Evolutionary conservation across 148 eudicot genomes (phyloP), one percentile per base, ranked within the genome.

Genomic region (Rhododendron kiyosumense): DNA sequence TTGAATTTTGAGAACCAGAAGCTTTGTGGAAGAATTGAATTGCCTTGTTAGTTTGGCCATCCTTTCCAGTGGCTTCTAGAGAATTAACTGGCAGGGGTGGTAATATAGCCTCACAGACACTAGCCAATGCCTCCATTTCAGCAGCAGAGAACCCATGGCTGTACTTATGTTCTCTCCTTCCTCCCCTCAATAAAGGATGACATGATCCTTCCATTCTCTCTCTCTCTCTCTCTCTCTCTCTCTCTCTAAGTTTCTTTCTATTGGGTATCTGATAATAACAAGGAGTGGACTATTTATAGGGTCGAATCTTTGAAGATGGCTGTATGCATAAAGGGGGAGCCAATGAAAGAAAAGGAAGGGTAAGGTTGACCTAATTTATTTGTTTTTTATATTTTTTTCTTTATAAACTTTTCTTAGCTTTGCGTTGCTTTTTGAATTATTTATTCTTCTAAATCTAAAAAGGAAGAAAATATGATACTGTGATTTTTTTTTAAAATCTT

Each of bases 111-210:
- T 94, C 94, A 88, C 94, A 95, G 20, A 95, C 65, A 80, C 91
- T 88, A 1, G 87, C 69, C 43, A 95, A 80, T 4, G 94, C 83
- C 32, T 91, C 88, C 83, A 95, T 85, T 7, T 93, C 91, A 38
- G 86, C 84, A 11, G 91, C 65, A 36, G 94, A 89, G 34, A 92
- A 85, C 9, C 92, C 90, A 89, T 91, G 90, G 28, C 85, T 88
- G 84, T 91, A 93, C 38, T 89, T 86, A 17, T 57, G 88, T 74
- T 92, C 92, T 86, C 91, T 87, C 84, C 89, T 89, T 84, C 91
- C 91, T 61, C 89, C 90, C 22, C 89, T 92, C 2, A 95, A 65
- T 41, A 92, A 79, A 57, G 94, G 94, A 90, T 95, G 94, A 69
- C 94, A 84, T 80, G 89, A 52, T 6, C 81, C 87, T 78, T 78